Conservation (phyloP, 2,329 filamentous ascomycete genomes). For the Aquanectria penicillioides region DNA sequence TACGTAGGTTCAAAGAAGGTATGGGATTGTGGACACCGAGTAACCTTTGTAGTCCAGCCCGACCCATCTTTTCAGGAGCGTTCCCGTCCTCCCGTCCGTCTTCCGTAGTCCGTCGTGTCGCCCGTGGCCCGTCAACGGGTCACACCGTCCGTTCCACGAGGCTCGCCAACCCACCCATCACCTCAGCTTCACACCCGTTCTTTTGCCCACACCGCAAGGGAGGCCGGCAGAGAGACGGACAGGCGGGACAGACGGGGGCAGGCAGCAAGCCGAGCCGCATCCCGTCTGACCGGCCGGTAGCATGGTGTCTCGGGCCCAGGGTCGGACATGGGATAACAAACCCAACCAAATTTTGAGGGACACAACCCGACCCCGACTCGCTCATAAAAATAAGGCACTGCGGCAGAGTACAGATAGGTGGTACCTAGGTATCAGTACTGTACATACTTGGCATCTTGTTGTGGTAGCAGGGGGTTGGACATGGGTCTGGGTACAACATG, state of each 20-base stretch:
- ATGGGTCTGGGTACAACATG: not conserved
- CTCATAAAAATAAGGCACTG: slow-evolving; percentile 9
- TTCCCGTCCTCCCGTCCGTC: slow-evolving; percentile 1
- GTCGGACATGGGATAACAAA: slow-evolving; percentile 11
- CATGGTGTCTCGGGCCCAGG: slow-evolving; percentile 15
- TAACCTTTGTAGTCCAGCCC: not conserved
- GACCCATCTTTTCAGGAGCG: not conserved
- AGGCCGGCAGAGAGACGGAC: not conserved
- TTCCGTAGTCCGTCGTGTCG: not conserved
- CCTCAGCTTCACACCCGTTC: not conserved
- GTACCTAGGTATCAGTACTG: not conserved
- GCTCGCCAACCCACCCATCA: not conserved
- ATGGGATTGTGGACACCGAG: not conserved
- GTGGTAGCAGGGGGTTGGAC: slow-evolving; percentile 9
- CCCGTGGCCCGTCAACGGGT: slow-evolving; percentile 9
- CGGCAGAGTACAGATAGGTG: not conserved
- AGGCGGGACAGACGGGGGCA: too few relatives aligned
- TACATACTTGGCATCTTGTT: not conserved
- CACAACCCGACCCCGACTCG: not conserved
- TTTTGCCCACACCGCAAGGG: not conserved
- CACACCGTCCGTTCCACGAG: slow-evolving; percentile 12
- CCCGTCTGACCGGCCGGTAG: slow-evolving; percentile 1
- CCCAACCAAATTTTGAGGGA: not conserved
- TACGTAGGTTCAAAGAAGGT: not conserved
- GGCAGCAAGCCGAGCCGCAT: slow-evolving; percentile 7